phyloP scores from a whole-genome alignment of 2,329 filamentous ascomycete species.

The Fusarium chuoi region DNA sequence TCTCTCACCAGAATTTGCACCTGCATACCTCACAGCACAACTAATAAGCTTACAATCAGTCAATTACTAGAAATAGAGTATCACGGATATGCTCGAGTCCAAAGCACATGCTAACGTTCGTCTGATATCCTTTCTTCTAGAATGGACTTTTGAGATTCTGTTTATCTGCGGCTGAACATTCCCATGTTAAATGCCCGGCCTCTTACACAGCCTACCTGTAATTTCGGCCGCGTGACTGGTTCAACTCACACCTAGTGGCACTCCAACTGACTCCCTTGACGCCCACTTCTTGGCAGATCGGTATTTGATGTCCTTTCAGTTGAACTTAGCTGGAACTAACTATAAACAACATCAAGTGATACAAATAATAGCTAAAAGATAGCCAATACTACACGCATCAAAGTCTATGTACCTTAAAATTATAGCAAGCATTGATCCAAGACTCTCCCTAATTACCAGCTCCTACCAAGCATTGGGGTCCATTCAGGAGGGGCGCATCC shows the following conservation, averaged over 20 bases:
- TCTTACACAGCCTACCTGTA: slow-evolving; percentile 18
- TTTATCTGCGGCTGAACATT: slow-evolving; percentile 2
- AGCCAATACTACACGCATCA: neutral
- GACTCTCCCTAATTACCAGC: slow-evolving; percentile 7
- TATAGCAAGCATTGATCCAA: slow-evolving; percentile 9
- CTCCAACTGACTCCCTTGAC: slow-evolving; percentile 16
- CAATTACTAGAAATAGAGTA: neutral
- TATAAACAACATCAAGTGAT: neutral
- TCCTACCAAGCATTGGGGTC: slow-evolving; percentile 7
- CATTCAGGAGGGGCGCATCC: slow-evolving; percentile 33
- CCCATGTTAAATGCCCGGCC: neutral
- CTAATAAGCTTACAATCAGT: too few species aligned
- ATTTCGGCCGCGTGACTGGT: slow-evolving; percentile 20
- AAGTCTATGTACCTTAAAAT: neutral
- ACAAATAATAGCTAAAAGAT: neutral
- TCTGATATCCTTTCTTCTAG: neutral
- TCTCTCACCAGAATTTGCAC: neutral
- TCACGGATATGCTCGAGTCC: neutral
- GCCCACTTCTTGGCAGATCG: slow-evolving; percentile 21
- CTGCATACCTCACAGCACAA: neutral
- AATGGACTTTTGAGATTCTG: neutral
- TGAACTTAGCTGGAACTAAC: neutral
- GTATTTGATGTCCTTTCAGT: neutral
- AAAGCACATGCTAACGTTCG: neutral
- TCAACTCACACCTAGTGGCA: slow-evolving; percentile 20